phyloP scores from a whole-genome alignment of 169 alveolate species.

The Eimeria nieschulzi region DNA sequence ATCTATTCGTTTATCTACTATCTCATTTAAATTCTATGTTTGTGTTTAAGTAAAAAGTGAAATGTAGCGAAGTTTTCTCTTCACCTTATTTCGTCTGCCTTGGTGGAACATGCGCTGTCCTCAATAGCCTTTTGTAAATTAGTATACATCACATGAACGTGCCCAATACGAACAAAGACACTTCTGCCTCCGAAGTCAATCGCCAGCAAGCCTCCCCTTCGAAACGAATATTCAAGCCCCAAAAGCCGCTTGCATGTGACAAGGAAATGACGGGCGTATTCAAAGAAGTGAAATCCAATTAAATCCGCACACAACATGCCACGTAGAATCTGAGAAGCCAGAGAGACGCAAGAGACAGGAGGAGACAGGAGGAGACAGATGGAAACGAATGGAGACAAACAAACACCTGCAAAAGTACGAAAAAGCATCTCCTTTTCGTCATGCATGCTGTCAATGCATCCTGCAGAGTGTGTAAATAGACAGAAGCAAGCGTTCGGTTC shows the following conservation, averaged over 20 bases:
- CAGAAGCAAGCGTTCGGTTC: too few species aligned
- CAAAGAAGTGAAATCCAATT: conserved; percentile 93
- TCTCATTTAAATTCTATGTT: too few species aligned
- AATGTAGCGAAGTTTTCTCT: too few species aligned
- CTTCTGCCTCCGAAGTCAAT: conserved; percentile 73
- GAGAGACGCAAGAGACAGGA: neutral
- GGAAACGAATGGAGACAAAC: conserved; percentile 15
- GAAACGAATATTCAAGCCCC: conserved; percentile 82
- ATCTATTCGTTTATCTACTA: too few species aligned
- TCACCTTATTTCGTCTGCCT: conserved; percentile 6
- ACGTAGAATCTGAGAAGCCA: conserved; percentile 82
- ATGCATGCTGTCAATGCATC: too few species aligned
- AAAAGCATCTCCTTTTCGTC: neutral
- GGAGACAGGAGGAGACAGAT: neutral
- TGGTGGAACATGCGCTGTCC: neutral
- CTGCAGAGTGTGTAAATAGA: too few species aligned
- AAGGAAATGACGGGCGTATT: conserved; percentile 86
- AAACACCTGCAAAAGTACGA: neutral
- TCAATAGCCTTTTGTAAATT: neutral
- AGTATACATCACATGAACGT: conserved; percentile 60
- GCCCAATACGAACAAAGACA: conserved; percentile 70
- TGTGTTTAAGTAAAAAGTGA: too few species aligned
- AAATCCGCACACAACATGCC: conserved; percentile 93
- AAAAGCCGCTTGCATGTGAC: conserved; percentile 89
- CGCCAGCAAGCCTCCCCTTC: conserved; percentile 77